Conservation (phyloP, 164 flowering plant genomes). For the Amborella trichopoda region DNA sequence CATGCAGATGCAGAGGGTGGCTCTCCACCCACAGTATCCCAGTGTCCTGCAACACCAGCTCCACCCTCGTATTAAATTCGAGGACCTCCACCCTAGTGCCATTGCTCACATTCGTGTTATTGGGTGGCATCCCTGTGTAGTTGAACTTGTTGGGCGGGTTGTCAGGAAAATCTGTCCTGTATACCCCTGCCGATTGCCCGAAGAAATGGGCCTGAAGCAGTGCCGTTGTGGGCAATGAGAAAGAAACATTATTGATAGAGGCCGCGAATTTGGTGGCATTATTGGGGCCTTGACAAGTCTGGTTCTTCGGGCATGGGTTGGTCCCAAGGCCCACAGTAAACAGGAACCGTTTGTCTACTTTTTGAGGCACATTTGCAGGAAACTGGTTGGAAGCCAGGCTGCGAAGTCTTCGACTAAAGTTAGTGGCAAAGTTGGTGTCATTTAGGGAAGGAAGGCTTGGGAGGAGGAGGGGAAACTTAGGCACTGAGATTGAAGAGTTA, state of each 20-base stretch:
- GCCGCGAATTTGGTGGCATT: constrained; percentile 44
- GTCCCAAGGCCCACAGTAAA: constrained; percentile 47
- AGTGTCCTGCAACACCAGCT: constrained; percentile 51
- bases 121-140: constrained; percentile 52
- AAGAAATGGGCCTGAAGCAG: constrained; percentile 39
- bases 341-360: constrained; percentile 27
- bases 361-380: constrained; percentile 38
- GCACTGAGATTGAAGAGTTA: constrained; percentile 7
- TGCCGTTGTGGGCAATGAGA: constrained; percentile 27
- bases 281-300: constrained; percentile 49
- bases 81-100: constrained; percentile 46
- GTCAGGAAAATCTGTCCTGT: constrained; percentile 31
- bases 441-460: constrained; percentile 39
- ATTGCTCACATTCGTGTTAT: constrained; percentile 28
- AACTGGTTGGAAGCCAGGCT: constrained; percentile 23
- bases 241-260: constrained; percentile 39
- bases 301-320: constrained; percentile 37
- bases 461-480: constrained; percentile 5
- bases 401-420: constrained; percentile 21
- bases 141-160: constrained; percentile 27
- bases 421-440: constrained; percentile 29
- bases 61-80: constrained; percentile 39
- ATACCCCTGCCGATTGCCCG: constrained; percentile 23
- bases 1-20: constrained; percentile 67
- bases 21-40: constrained; percentile 52